These are phyloP conservation scores for Candida boidinii DNA, from an alignment of 805 yeast species.

Conservation along the genomic window DNA sequence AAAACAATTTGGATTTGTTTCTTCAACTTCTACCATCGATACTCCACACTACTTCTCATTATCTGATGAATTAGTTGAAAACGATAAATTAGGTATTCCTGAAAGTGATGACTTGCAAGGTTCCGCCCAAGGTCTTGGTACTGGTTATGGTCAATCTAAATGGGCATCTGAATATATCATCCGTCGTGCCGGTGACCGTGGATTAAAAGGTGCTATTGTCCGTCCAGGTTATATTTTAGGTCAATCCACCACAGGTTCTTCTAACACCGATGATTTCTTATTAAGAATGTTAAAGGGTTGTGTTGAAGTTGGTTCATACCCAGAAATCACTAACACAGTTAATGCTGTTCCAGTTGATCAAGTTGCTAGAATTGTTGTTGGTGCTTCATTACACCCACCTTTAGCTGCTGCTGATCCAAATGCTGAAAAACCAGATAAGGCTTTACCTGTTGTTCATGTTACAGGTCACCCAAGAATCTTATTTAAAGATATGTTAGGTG, in stretches of 20 bases:
- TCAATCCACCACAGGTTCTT: slow-evolving; percentile 70
- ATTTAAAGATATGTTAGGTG: slow-evolving; percentile 65
- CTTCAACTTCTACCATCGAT: slow-evolving; percentile 91
- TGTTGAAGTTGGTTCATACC: slow-evolving; percentile 76
- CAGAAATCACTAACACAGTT: slow-evolving; percentile 79
- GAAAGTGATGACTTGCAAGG: slow-evolving; percentile 83
- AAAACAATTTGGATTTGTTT: slow-evolving; percentile 82
- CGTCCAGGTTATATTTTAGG: slow-evolving; percentile 98
- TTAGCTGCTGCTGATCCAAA: slow-evolving; percentile 30
- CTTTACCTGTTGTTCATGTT: slow-evolving; percentile 75
- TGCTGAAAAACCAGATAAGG: slow-evolving; percentile 25
- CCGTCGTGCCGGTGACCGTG: slow-evolving; percentile 80
- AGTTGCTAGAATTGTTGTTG: slow-evolving; percentile 85
- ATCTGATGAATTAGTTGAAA: slow-evolving; percentile 59
- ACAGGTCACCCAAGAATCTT: slow-evolving; percentile 92
- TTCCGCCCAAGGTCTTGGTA: slow-evolving; percentile 71
- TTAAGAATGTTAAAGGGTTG: slow-evolving; percentile 93
- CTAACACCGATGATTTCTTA: slow-evolving; percentile 95
- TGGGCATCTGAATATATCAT: slow-evolving; percentile 94
- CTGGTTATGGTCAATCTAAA: slow-evolving; percentile 95
- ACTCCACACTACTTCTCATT: slow-evolving; percentile 70
- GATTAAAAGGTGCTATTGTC: slow-evolving; percentile 80
- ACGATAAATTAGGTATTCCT: slow-evolving; percentile 62
- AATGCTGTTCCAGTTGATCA: slow-evolving; percentile 98
- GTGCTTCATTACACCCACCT: slow-evolving; percentile 77